Base-by-base conservation (phyloP, 2,329 filamentous ascomycete genomes). In the Talaromyces sp. region DNA sequence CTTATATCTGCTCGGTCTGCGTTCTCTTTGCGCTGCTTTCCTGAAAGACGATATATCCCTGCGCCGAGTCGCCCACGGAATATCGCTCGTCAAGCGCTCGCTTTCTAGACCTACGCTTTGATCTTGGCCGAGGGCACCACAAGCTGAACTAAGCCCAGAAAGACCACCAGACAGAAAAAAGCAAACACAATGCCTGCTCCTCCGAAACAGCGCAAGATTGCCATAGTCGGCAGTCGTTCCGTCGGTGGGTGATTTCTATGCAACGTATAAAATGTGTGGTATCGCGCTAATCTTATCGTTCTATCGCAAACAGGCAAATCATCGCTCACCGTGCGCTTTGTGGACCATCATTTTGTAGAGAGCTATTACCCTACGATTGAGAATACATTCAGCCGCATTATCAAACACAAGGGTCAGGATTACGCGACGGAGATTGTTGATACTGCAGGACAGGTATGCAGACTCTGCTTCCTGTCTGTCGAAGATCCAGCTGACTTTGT, bases 311-410 rank as follows among this genome's bases (percentile, higher is more conserved):
- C n/a, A 59, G 95, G 95, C 79, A 99, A 99, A 85, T 97, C 93
- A 25, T 98, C 94, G 63, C 88, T 99, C 70, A 96, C 95, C 13
- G 95, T 98, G 58, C 94, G 94, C 76, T 98, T 95, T 76, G 94
- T 97, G 75, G 95, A 99, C 77, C 93, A 93, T 68, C 93, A 97
- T 81, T 99, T 99, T 76, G 94, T 99, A 75, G 95, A 99, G 79
- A 96, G 91, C 79, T 99, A 99, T 81, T 99, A 99, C 79, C 95
- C 95, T 40, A 99, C 95, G 47, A 98, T 99, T 74, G 95, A 99
- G 80, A 99, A 98, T 79, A 98, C 94, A 2, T 99, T 99, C 78
- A 96, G 91, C 83, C 96, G 96, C 79, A 89, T 93, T 71, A 97
- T 99, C 78, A 91, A 92, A 73, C 90, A 91, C 79, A 96, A 95